Evolutionary conservation across 106 monocot species (phyloP), one percentile per base, ranked within the genome.

Genomic region (Triglochin maritima): DNA sequence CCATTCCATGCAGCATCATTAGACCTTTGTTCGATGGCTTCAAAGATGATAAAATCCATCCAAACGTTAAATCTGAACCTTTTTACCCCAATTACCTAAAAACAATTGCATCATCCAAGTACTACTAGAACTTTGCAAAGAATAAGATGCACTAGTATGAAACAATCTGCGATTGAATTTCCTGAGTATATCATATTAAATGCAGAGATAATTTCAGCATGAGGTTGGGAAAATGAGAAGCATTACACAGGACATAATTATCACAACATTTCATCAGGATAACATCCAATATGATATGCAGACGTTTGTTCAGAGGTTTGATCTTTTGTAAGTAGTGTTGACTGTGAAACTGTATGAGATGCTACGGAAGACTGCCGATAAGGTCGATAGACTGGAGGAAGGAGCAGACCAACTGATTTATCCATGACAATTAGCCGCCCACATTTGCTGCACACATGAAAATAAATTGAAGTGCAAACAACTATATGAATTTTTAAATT

Each of bases 241-340:
- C 7, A 8, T 52, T 52, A 52, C 7, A 52, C 11, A 29, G 63
- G 8, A 44, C 46, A 64, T n/a, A 66, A 29, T 29, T 66, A 16
- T 69, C 50, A 77, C 44, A n/a, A 62, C 0, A 41, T 46, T 62
- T 83, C 83, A 74, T 80, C 74, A 62, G 66, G 58, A 57, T 82
- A 83, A 78, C 94, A 95, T 47, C 87, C 79, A 52, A 87, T 83
- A 72, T 94, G 91, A 72, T 84, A 86, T 46, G 87, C 79, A 49
- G 68, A 44, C 11, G 2, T 15, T 48, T 67, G 49, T 74, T 88
- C 88, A 48, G 54, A 42, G 59, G 45, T 71, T 43, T 66, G 57
- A 47, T 62, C 74, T 50, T 67, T 83, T 7, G 64, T 51, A 68
- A 78, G 59, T 49, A 61, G 50, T 65, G 64, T 65, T 49, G 60